Base-by-base conservation (phyloP, 306 rosid genomes). In the Purshia tridentata region DNA sequence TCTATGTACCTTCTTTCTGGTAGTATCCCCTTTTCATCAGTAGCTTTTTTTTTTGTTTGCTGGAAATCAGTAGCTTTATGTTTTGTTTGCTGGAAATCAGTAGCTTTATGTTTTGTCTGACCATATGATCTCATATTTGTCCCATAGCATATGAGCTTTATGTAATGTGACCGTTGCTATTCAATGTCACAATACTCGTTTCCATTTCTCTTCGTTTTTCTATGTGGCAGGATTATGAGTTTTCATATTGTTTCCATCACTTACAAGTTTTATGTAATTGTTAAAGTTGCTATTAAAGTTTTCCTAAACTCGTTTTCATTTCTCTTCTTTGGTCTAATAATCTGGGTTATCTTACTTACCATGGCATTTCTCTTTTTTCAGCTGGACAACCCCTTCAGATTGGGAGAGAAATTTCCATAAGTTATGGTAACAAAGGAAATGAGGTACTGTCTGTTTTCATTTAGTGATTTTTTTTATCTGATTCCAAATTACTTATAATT, bases 1-100 rank as follows among this genome's bases (percentile, higher is more conserved):
- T 89, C 97, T 41, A 91, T 91, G 99, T 94, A 94, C 82, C 99
- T 94, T 79, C 83, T 87, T 61, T 89, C 95, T 50, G 97, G 97
- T 94, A 93, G 64, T 72, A 20, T 65, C 65, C 6, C 67, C 10
- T 59, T 57, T 48, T 8, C 8, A 14, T 67, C 9, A 5, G 41
- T 41, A 12, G 49, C 65, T 14, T 44, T 13, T 4, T 22, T 72
- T 64, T n/a, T 46, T 7, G 4, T 29, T 67, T 46, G 37, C 52
- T 69, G 73, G 11, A 69, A 69, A 53, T 18, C 47, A 59, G 52
- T 19, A 47, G n/a, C 7, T 29, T 46, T 35, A 5, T 40, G 37
- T 40, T 9, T 46, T 7, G 4, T 29, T 67, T 46, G 37, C 52
- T 69, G 73, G 11, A 69, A 69, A 53, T 18, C 47, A 59, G 52